These are phyloP conservation scores for Xerophyta viscosa DNA, from an alignment of 106 monocot species.

Conservation along the genomic window DNA sequence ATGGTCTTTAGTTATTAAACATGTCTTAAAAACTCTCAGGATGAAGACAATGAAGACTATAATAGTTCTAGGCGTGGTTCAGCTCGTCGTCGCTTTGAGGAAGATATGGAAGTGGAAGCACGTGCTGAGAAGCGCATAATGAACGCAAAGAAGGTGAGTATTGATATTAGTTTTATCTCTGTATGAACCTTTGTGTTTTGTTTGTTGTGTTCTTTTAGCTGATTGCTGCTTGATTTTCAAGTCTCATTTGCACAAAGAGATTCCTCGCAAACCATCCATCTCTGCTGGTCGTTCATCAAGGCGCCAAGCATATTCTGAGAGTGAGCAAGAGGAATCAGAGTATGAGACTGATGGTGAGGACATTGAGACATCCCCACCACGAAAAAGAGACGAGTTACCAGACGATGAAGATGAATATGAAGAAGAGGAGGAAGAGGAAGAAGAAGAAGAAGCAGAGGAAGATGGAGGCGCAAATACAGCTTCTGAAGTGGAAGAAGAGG, in stretches of 20 bases:
- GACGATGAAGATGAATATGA: slow-evolving; percentile 83
- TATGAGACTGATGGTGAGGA: slow-evolving; percentile 94
- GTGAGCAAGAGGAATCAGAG: slow-evolving; percentile 85
- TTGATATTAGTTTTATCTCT: neutral
- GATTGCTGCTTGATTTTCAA: slow-evolving; percentile 18
- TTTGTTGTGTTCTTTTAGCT: slow-evolving; percentile 1
- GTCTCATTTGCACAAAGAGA: slow-evolving; percentile 31
- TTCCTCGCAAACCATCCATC: slow-evolving; percentile 32
- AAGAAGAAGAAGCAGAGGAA: slow-evolving; percentile 54
- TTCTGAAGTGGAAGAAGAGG: slow-evolving; percentile 55
- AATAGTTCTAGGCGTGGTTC: slow-evolving; percentile 48
- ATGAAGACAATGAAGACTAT: slow-evolving; percentile 71
- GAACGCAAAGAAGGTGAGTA: slow-evolving; percentile 64
- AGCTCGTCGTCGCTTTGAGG: slow-evolving; percentile 58
- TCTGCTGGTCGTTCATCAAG: slow-evolving; percentile 35
- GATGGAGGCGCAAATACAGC: slow-evolving; percentile 34
- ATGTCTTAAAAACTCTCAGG: slow-evolving; percentile 29
- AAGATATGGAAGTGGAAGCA: slow-evolving; percentile 78
- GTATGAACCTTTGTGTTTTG: neutral
- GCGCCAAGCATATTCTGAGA: slow-evolving; percentile 65
- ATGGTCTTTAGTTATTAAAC: too few species aligned
- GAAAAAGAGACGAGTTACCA: slow-evolving; percentile 22
- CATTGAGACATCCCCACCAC: slow-evolving; percentile 36
- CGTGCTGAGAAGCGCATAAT: slow-evolving; percentile 77
- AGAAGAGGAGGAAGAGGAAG: slow-evolving; percentile 44